These are phyloP conservation scores for Glebionis coronaria DNA, from an alignment of 129 eudicot genomes.

Conservation along the genomic window DNA sequence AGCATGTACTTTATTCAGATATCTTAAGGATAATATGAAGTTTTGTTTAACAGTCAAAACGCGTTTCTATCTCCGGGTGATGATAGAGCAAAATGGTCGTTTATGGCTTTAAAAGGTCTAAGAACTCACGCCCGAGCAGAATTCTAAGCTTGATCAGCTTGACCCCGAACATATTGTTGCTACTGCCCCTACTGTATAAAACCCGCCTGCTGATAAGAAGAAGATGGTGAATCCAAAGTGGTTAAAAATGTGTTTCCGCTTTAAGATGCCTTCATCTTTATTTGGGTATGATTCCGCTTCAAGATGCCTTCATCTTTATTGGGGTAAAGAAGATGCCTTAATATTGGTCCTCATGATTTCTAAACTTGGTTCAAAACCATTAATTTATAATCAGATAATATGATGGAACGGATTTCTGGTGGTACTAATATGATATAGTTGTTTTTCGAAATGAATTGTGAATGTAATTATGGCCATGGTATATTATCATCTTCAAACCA, in stretches of 20 bases:
- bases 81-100: slow-evolving; percentile 40
- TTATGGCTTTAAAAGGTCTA: slow-evolving; percentile 60
- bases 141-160: slow-evolving; percentile 34
- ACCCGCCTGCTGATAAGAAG: slow-evolving; percentile 54
- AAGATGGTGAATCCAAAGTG: too few relatives aligned
- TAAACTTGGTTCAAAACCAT: background rate
- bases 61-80: slow-evolving; percentile 31
- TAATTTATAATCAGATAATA: slow-evolving; percentile 1
- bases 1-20: background rate
- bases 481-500: background rate
- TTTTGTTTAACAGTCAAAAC: background rate
- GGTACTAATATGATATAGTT: slow-evolving; percentile 6
- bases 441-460: background rate
- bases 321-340: slow-evolving; percentile 32
- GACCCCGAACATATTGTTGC: slow-evolving; percentile 34
- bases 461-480: slow-evolving; percentile 13
- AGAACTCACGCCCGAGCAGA: slow-evolving; percentile 31
- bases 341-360: background rate
- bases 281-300: too few relatives aligned
- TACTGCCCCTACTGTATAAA: slow-evolving; percentile 33
- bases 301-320: too few relatives aligned
- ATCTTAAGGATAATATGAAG: background rate
- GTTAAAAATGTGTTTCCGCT: too few relatives aligned
- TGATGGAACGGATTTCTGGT: background rate
- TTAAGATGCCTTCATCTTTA: too few relatives aligned